Evolutionary conservation across 1,139 yeast species (phyloP).

Genomic region (Magnusiomyces tetraspermus): DNA sequence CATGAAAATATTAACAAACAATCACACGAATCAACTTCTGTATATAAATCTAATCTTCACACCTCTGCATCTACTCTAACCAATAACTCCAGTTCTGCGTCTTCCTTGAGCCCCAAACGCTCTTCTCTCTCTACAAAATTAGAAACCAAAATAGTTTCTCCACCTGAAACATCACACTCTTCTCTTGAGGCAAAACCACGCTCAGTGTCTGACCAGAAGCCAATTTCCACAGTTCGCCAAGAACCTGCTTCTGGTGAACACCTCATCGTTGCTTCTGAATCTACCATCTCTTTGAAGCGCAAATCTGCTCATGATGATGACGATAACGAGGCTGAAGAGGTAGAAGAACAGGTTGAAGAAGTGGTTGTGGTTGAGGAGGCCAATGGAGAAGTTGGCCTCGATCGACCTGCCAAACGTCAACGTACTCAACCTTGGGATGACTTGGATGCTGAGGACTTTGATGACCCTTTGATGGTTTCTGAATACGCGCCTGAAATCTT

Average conservation of each 20-base stretch:
- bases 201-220: background rate
- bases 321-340: background rate
- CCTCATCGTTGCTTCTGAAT: background rate
- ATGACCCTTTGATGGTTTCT: conserved; percentile 91
- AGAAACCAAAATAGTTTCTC: background rate
- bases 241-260: background rate
- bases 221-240: background rate
- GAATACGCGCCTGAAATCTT: conserved; percentile 88
- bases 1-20: background rate
- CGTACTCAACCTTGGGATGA: conserved; percentile 59
- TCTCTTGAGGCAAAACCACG: background rate
- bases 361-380: background rate
- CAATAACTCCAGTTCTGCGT: background rate
- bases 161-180: background rate
- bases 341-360: background rate
- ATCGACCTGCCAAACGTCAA: conserved; percentile 10
- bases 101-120: background rate
- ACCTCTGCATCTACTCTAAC: background rate
- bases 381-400: background rate
- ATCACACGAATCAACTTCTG: background rate
- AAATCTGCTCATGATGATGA: background rate
- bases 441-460: conserved; percentile 79
- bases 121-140: background rate
- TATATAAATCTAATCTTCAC: background rate
- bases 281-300: background rate